These are phyloP conservation scores for Candida anutae DNA, from an alignment of 1,139 yeast genomes.

Conservation along the genomic window DNA sequence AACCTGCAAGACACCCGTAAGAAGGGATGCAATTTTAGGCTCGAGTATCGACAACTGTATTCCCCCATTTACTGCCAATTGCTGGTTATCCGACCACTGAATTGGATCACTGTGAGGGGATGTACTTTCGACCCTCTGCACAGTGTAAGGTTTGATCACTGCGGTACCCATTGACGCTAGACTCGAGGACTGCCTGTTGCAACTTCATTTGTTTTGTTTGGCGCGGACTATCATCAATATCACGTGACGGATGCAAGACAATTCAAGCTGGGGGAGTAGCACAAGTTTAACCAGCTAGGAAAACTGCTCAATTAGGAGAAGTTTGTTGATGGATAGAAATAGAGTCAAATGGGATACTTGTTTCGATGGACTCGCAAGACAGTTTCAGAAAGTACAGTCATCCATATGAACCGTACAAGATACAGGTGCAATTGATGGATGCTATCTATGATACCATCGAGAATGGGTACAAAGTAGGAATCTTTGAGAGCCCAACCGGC, in stretches of 20 bases:
- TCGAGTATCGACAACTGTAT: conserved; percentile 28
- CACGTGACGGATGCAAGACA: no score
- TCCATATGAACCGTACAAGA: conserved; percentile 75
- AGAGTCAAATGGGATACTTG: no score
- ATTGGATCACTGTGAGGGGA: conserved; percentile 21
- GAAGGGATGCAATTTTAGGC: conserved; percentile 33
- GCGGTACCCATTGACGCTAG: not conserved
- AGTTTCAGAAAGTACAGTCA: no score
- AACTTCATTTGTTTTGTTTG: no score
- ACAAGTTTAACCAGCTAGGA: no score
- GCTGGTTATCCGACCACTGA: conserved; percentile 31
- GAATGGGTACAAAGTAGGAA: conserved; percentile 56
- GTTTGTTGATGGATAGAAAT: no score
- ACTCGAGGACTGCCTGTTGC: no score
- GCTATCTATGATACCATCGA: conserved; percentile 60
- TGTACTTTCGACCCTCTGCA: conserved; percentile 18
- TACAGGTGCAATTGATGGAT: conserved; percentile 72
- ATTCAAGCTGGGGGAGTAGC: no score
- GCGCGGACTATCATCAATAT: no score
- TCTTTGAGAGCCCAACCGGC: conserved; percentile 94
- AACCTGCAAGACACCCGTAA: conserved; percentile 15
- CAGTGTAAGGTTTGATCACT: not conserved
- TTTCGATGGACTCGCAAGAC: no score
- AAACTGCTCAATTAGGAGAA: no score
- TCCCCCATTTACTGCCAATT: conserved; percentile 31